A percentile compares a stretch with the other conserved stretches of the same genome.
These are phyloP conservation scores for Suillus subalutaceus DNA, from an alignment of 768 basidiomycete genomes.

Conservation along the genomic window DNA sequence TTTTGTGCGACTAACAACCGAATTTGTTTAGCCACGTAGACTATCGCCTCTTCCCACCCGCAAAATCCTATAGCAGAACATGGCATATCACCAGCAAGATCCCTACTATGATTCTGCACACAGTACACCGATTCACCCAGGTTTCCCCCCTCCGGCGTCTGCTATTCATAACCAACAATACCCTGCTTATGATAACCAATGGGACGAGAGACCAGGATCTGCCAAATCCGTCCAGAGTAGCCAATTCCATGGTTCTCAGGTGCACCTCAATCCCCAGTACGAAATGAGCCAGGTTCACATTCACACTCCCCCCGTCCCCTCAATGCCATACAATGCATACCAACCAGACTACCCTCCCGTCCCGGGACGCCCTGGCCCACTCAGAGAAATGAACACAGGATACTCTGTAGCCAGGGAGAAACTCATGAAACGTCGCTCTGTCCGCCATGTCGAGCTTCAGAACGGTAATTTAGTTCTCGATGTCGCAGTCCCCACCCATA, in stretches of 20 bases:
- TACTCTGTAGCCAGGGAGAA: constrained; percentile 75
- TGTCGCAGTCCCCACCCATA: constrained; percentile 76
- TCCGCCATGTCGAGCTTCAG: constrained; percentile 78
- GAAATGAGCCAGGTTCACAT: constrained; percentile 55
- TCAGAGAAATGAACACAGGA: constrained; percentile 52
- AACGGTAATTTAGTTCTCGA: constrained; percentile 87
- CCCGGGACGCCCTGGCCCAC: constrained; percentile 49
- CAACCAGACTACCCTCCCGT: constrained; percentile 63
- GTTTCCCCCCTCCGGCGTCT: constrained; percentile 38
- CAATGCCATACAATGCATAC: constrained; percentile 47
- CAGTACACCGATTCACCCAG: constrained; percentile 32
- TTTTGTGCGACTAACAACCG: background rate
- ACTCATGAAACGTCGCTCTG: constrained; percentile 79
- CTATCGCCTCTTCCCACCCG: background rate
- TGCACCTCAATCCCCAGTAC: constrained; percentile 65
- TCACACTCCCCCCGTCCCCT: constrained; percentile 55
- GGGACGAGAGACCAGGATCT: constrained; percentile 48
- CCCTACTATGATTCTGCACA: constrained; percentile 42
- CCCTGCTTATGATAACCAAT: constrained; percentile 46
- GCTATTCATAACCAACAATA: constrained; percentile 40
- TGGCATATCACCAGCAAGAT: constrained; percentile 60
- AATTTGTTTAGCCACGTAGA: background rate
- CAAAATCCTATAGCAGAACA: constrained; percentile 24
- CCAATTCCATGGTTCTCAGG: constrained; percentile 65
- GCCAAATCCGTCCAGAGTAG: constrained; percentile 66